Evolutionary conservation across 805 yeast species (phyloP), one percentile per base, ranked within the genome.

Genomic region (Metschnikowia vanudenii): DNA sequence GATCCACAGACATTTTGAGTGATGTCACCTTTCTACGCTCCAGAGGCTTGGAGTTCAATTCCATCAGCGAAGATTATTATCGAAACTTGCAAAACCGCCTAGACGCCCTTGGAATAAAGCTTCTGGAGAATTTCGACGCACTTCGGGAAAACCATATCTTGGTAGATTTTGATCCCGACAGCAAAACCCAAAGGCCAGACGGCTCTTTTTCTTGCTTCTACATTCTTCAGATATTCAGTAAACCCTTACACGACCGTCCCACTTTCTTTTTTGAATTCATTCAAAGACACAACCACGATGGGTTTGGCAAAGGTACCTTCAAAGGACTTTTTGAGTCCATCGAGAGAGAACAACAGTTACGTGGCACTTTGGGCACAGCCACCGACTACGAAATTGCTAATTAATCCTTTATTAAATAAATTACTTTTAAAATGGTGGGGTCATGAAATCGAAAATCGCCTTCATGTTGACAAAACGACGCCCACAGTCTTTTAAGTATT

Each of bases 291-390:
- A 84, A 86, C 57, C 91, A 86, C 61, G 76, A 83, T 50, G 96
- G 96, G 0, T 88, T 88, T 65, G 96, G 96, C 1, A 89, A 89
- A 41, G 96, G 96, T 1, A 88, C 90, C 50, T 88, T 88, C 69
- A 85, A 81, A 61, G 86, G 94, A 0, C 68, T 89, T 32, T 88
- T 86, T 59, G 91, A 88, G 59, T 79, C 85, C 6, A 81, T 88
- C 47, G 96, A 88, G 62, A 74, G 74, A n/a, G 91, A 87, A 54
- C 96, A 88, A 61, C 72, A 62, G 46, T 58, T 65, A 41, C 76
- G 96, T 42, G 96, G 96, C 1, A 88, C 88, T 13, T 63, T 81
- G 34, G 49, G 49, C 33, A 49, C 55, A 6, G 37, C 37, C 31
- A 42, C 37, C 34, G 44, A 48, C 24, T 14, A 18, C 6, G 37